Evolutionary conservation across 345 rosid genomes (phyloP).

Genomic region (Citrus inodora): DNA sequence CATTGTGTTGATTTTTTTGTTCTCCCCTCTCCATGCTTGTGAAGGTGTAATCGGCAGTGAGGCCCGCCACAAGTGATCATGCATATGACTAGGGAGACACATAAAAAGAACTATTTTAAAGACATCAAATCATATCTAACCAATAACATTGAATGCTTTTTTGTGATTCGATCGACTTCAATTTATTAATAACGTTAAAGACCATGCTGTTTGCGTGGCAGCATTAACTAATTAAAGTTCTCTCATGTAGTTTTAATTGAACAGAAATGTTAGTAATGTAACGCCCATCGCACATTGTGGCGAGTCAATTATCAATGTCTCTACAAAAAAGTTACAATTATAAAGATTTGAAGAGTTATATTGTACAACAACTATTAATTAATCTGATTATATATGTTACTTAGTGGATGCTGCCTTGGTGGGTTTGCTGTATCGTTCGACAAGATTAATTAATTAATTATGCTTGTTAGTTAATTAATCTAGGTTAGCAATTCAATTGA

Average conservation of each 20-base stretch:
- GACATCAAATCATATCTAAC: neutral
- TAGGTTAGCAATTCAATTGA: neutral
- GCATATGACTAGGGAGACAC: neutral
- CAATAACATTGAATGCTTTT: neutral
- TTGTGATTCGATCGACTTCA: neutral
- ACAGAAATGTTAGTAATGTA: neutral
- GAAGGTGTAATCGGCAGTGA: neutral
- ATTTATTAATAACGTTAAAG: neutral
- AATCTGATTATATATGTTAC: neutral
- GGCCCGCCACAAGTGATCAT: neutral
- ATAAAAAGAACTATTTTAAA: neutral
- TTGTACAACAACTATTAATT: neutral
- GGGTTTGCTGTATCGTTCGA: neutral
- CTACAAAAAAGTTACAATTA: neutral
- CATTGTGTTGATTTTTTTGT: too few relatives aligned
- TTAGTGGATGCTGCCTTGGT: conserved; percentile 10
- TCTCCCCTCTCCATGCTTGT: neutral
- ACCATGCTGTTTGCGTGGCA: neutral
- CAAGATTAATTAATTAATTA: neutral
- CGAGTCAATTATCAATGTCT: neutral
- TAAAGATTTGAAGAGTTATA: conserved; percentile 4
- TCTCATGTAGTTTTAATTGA: neutral
- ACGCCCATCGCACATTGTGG: neutral
- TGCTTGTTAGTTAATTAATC: neutral
- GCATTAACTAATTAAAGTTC: too few relatives aligned